A percentile compares a stretch with the other conserved stretches of the same genome.
Conservation (phyloP, 2,329 filamentous ascomycete genomes). For the Didymella segeticola region DNA sequence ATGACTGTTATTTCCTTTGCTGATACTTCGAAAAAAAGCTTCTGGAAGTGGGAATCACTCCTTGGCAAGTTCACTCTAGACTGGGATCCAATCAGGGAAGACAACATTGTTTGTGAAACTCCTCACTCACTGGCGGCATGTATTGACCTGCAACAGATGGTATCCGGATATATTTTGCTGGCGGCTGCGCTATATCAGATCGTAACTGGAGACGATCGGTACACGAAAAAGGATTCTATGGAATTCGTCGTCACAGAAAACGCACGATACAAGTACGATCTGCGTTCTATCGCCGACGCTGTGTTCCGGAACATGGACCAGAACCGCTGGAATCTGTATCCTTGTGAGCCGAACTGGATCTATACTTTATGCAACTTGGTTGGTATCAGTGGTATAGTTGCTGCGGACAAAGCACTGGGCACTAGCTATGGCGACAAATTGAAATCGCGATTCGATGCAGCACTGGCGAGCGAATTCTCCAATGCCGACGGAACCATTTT, state of each 20-base stretch:
- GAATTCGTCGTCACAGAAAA: slow-evolving; percentile 21
- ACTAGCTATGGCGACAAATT: slow-evolving; percentile 10
- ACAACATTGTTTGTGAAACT: slow-evolving; percentile 18
- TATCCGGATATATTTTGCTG: slow-evolving; percentile 20
- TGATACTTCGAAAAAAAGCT: neutral
- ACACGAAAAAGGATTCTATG: slow-evolving; percentile 16
- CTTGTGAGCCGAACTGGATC: slow-evolving; percentile 31
- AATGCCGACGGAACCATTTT: slow-evolving; percentile 25
- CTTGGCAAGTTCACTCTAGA: slow-evolving; percentile 25
- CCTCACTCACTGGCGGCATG: neutral
- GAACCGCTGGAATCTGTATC: slow-evolving; percentile 21
- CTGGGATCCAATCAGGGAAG: slow-evolving; percentile 21
- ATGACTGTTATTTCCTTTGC: neutral
- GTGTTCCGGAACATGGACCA: slow-evolving; percentile 19
- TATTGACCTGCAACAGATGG: slow-evolving; percentile 17
- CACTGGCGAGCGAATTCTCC: slow-evolving; percentile 25
- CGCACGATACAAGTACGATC: slow-evolving; percentile 20
- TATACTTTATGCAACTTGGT: slow-evolving; percentile 27
- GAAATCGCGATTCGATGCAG: slow-evolving; percentile 14
- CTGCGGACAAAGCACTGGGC: slow-evolving; percentile 18
- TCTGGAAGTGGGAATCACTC: slow-evolving; percentile 28
- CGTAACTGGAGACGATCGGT: slow-evolving; percentile 20
- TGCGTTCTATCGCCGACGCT: slow-evolving; percentile 18
- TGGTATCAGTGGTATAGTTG: slow-evolving; percentile 19
- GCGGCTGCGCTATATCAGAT: slow-evolving; percentile 21